Conservation (phyloP, 2,329 filamentous ascomycete species). For the Penicillium paneum region DNA sequence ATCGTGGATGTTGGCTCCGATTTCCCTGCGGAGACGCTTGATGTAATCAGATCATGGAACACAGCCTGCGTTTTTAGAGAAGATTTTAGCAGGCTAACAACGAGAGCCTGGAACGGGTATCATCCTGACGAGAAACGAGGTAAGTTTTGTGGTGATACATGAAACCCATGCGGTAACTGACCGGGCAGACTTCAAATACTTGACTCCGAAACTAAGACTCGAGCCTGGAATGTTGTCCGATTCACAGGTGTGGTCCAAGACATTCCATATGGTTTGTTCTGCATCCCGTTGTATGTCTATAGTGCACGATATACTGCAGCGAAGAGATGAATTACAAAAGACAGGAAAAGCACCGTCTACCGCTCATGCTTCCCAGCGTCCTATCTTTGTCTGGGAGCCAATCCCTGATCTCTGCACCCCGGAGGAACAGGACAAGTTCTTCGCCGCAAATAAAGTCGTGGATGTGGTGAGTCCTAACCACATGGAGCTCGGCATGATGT, state of each 20-base stretch:
- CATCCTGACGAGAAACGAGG: constrained; percentile 64
- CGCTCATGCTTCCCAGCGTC: constrained; percentile 48
- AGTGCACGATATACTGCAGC: constrained; percentile 64
- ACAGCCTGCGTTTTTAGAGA: constrained; percentile 69
- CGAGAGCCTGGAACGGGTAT: constrained; percentile 91
- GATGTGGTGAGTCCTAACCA: constrained; percentile 77
- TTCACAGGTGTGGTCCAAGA: constrained; percentile 65
- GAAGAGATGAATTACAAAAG: constrained; percentile 41
- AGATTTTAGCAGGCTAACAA: constrained; percentile 69
- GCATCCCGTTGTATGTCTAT: constrained; percentile 73
- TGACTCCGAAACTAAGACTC: constrained; percentile 79
- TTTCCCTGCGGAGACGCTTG: constrained; percentile 67
- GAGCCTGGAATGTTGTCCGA: constrained; percentile 68
- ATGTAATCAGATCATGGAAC: constrained; percentile 68
- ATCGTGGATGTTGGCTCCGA: constrained; percentile 86
- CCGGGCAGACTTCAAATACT: constrained; percentile 72
- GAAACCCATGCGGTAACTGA: constrained; percentile 4
- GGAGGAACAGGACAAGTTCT: constrained; percentile 55
- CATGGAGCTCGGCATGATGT: constrained; percentile 80
- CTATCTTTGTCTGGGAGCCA: constrained; percentile 90
- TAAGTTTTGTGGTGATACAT: constrained; percentile 14
- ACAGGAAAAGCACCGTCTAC: constrained; percentile 27
- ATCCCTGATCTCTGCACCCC: constrained; percentile 83
- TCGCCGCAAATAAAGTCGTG: constrained; percentile 52
- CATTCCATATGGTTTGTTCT: constrained; percentile 86